Percentiles rank a stretch among this genome's conserved stretches.
These are phyloP conservation scores for Ganoderma boninense DNA, from an alignment of 1,284 basidiomycete genomes.

Conservation along the genomic window DNA sequence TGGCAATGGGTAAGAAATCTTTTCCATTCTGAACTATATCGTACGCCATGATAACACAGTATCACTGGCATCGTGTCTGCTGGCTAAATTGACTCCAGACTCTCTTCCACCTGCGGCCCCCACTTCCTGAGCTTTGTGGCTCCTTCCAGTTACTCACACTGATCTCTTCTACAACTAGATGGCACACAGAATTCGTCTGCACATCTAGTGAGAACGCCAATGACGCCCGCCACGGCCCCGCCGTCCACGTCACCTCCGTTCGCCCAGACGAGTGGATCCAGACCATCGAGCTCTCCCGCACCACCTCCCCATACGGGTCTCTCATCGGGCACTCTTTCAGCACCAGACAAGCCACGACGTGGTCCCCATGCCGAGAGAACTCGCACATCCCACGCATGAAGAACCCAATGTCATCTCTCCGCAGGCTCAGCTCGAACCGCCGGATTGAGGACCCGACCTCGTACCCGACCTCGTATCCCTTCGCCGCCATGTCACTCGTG, in stretches of 20 bases:
- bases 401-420: background rate
- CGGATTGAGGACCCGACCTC: background rate
- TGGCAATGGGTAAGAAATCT: too few relatives aligned
- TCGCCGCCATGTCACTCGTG: background rate
- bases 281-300: background rate
- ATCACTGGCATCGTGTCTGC: too few relatives aligned
- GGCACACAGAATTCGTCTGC: background rate
- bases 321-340: background rate
- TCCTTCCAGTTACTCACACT: background rate
- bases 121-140: background rate
- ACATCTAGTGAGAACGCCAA: conserved; percentile 1
- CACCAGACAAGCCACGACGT: background rate
- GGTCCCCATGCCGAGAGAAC: background rate
- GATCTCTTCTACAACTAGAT: background rate
- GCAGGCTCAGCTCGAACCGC: background rate
- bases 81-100: background rate
- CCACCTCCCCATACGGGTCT: background rate
- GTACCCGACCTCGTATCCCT: conserved; percentile 1
- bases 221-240: background rate
- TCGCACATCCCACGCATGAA: background rate
- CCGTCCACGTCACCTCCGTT: conserved; percentile 2
- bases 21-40: too few relatives aligned
- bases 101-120: background rate
- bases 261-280: background rate
- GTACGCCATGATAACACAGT: too few relatives aligned